Base-by-base conservation (phyloP, 2,329 filamentous ascomycete species). In the Coniella lustricola region DNA sequence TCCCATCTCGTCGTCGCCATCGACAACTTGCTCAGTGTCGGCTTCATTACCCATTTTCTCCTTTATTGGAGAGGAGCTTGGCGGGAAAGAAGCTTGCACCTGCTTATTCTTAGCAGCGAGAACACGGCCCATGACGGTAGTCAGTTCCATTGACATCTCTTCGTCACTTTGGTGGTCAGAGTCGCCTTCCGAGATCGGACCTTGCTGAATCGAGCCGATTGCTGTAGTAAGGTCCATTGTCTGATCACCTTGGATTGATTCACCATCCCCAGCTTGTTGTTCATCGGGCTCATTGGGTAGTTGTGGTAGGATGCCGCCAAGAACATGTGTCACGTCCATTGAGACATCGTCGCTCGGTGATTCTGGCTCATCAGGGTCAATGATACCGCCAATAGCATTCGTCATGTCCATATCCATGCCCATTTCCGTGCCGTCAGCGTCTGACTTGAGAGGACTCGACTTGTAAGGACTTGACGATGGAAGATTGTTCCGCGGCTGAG, bases 311-410 rank as follows among this genome's bases (percentile, higher is more conserved):
- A 97, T 96, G 3, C 84, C 79, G 8, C 91, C 91, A 46, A 95
- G 73, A 8, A 81, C 87, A 47, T 80, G 81, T 2, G 91, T 96
- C 7, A 96, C 87, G 58, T 97, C 91, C 91, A 97, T 96, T 18
- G 88, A 93, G 74, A 94, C 83, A 34, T 90, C 87, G 54, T 81
- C 77, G 17, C 77, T 75, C 4, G 42, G 29, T 14, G 51, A 46
- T 7, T 54, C 48, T 32, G 49, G 40, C 22, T 32, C 32, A 22
- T 54, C 33, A 29, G 55, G 35, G 21, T 50, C 47, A 32, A 75
- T 52, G 44, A 75, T 73, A 1, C 67, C 66, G 12, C 71, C 71
- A 46, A 74, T 56, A 13, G 68, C 67, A n/a, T 62, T 64, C 5
- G 71, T 75, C 60, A 84, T 77, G 25, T 84, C 79, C 79, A 83